These are phyloP conservation scores for Plasmodium gonderi DNA, from an alignment of 169 alveolate genomes.

Conservation along the genomic window DNA sequence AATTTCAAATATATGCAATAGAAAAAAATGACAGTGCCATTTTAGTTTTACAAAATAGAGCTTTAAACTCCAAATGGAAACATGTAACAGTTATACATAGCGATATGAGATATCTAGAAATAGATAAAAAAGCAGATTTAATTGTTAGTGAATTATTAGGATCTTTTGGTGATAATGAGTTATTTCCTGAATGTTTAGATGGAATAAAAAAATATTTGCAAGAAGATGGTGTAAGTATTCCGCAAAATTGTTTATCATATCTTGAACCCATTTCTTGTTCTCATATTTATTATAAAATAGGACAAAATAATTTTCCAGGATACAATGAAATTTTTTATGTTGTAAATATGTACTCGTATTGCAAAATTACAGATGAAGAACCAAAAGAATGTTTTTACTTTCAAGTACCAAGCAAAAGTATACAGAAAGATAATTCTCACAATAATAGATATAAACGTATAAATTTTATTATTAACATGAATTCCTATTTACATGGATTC, in stretches of 20 bases:
- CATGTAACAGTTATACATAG: conserved; percentile 79
- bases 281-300: conserved; percentile 76
- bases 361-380: conserved; percentile 77
- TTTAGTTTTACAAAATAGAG: conserved; percentile 74
- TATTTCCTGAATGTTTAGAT: conserved; percentile 86
- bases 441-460: conserved; percentile 78
- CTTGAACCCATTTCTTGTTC: conserved; percentile 85
- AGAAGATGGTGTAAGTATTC: conserved; percentile 77
- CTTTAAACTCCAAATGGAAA: conserved; percentile 74
- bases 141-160: conserved; percentile 86
- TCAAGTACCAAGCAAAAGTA: conserved; percentile 15
- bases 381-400: conserved; percentile 60
- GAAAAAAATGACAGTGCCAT: conserved; percentile 85
- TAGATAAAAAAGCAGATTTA: conserved; percentile 76
- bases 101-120: conserved; percentile 81
- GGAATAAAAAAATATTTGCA: conserved; percentile 79
- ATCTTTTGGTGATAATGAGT: conserved; percentile 85
- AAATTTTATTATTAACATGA: conserved; percentile 71
- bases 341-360: conserved; percentile 55
- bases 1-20: conserved; percentile 77
- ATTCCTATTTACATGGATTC: conserved; percentile 83
- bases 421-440: conserved; percentile 43
- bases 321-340: conserved; percentile 70
- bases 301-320: conserved; percentile 75
- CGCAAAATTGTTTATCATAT: conserved; percentile 78